A percentile compares a stretch with the other conserved stretches of the same genome.
These are phyloP conservation scores for Fistulinella staudtii DNA, from an alignment of 1,284 basidiomycete genomes.

Conservation along the genomic window DNA sequence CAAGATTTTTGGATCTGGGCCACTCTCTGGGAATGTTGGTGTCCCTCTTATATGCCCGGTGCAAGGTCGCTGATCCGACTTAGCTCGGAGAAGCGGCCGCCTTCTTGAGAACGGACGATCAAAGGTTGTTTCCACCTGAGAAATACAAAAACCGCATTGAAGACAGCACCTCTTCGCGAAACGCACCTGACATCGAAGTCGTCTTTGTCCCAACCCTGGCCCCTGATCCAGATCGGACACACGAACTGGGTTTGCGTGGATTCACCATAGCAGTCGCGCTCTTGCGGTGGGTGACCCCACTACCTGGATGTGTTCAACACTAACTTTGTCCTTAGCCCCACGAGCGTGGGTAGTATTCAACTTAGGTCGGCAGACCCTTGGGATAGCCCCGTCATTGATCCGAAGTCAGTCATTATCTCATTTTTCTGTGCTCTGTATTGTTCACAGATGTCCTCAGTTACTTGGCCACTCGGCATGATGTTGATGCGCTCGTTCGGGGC, in stretches of 20 bases:
- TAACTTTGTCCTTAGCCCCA: slow-evolving; percentile 36
- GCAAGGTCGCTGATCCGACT: slow-evolving; percentile 1
- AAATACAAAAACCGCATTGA: slow-evolving; percentile 40
- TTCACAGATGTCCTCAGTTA: slow-evolving; percentile 40
- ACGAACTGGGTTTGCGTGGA: slow-evolving; percentile 9
- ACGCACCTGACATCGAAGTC: slow-evolving; percentile 60
- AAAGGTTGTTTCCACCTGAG: slow-evolving; percentile 43
- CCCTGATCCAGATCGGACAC: background rate
- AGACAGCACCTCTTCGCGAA: slow-evolving; percentile 52
- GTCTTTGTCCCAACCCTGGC: slow-evolving; percentile 43
- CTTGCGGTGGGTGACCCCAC: slow-evolving; percentile 19
- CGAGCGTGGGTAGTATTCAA: slow-evolving; percentile 39
- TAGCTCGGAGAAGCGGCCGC: slow-evolving; percentile 57
- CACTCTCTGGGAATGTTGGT: slow-evolving; percentile 54
- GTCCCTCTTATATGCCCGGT: background rate
- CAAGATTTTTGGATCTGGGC: slow-evolving; percentile 41
- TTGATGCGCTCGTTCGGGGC: slow-evolving; percentile 52
- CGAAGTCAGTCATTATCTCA: slow-evolving; percentile 31
- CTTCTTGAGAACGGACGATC: slow-evolving; percentile 56
- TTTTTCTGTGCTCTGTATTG: background rate
- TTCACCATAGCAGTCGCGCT: slow-evolving; percentile 18
- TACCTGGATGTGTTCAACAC: background rate
- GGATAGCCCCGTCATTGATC: slow-evolving; percentile 43
- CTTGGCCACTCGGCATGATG: slow-evolving; percentile 50
- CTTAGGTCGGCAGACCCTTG: slow-evolving; percentile 40